Conservation (phyloP, 345 rosid species). For the Moricandia moricandioides region DNA sequence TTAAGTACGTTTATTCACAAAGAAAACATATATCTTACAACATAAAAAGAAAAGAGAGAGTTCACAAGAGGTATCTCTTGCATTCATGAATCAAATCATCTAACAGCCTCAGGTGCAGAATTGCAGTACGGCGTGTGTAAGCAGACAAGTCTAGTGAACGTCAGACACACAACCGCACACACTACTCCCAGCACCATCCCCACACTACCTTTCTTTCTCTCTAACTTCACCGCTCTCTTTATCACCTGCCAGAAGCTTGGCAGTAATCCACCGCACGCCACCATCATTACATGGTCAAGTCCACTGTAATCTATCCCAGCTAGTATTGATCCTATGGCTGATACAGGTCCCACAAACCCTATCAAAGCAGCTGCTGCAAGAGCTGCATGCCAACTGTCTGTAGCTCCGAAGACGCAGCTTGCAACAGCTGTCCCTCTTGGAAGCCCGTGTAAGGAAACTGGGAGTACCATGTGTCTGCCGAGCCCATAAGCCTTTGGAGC, state of each 20-base stretch:
- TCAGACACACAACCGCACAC: constrained; percentile 74
- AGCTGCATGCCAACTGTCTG: constrained; percentile 89
- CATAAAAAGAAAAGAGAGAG: constrained; percentile 7
- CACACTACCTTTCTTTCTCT: constrained; percentile 49
- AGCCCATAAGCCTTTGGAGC: constrained; percentile 97
- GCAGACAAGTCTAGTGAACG: constrained; percentile 86
- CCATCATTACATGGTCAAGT: constrained; percentile 88
- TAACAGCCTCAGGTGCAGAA: constrained; percentile 97
- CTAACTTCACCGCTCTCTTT: constrained; percentile 63
- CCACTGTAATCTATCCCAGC: constrained; percentile 93
- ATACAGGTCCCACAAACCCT: constrained; percentile 85
- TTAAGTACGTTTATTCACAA: not conserved
- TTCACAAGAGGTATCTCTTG: not conserved
- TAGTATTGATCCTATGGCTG: constrained; percentile 89
- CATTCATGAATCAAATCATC: constrained; percentile 20
- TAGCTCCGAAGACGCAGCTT: constrained; percentile 89
- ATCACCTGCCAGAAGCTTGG: constrained; percentile 67
- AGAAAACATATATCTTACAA: constrained; percentile 28
- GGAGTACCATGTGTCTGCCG: constrained; percentile 95
- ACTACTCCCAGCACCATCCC: constrained; percentile 68
- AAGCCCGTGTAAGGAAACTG: constrained; percentile 90
- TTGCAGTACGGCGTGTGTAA: constrained; percentile 96
- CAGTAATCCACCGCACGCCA: constrained; percentile 83
- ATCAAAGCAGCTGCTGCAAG: constrained; percentile 83
- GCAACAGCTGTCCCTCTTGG: constrained; percentile 98